Evolutionary conservation across 441 rosid species (phyloP), one percentile per base, ranked within the genome.

Genomic region (Populus trichocarpa): DNA sequence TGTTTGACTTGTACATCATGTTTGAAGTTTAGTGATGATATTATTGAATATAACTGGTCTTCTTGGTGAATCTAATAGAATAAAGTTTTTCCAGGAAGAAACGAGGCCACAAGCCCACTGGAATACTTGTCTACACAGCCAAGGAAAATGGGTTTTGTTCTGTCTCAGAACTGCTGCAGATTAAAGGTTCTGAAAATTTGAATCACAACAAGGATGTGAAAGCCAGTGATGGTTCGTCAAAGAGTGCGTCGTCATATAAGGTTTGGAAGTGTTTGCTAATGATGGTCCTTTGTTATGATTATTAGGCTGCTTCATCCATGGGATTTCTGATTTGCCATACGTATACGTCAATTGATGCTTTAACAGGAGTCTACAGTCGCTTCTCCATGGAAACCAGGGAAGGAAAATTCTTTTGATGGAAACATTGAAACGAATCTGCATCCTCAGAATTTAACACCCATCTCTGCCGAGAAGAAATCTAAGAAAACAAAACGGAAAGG

Each of bases 51-150:
- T n/a, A 67, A 61, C 22, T 32, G n/a, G 36, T 71, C 8, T 12
- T 22, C 8, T 61, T 30, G 65, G 6, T 53, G 61, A 70, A 42
- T 25, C 75, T 77, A 66, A 79, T 61, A 26, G 38, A 50, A 8
- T 71, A 65, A 59, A 80, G 25, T 77, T 28, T 36, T 59, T 80
- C 74, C 66, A 95, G 99, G 91, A 91, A 92, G 86, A 91, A 85
- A 82, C 85, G 88, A 75, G 99, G 98, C 26, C 91, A 88, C 35
- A 85, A 77, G 10, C 99, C 99, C 4, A 95, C 96, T 33, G 96
- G 98, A 23, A 88, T 90, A 42, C 82, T 95, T 28, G 81, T 83
- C 53, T 87, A 84, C 76, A 76, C 77, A 36, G 98, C 98, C 22
- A 95, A 92, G 80, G 89, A 87, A 35, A 80, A 83, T 79, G 99